Percentiles rank a stretch among this genome's conserved stretches.
phyloP scores from a whole-genome alignment of 495 filamentous ascomycete genomes.

The Talaromyces ruber region DNA sequence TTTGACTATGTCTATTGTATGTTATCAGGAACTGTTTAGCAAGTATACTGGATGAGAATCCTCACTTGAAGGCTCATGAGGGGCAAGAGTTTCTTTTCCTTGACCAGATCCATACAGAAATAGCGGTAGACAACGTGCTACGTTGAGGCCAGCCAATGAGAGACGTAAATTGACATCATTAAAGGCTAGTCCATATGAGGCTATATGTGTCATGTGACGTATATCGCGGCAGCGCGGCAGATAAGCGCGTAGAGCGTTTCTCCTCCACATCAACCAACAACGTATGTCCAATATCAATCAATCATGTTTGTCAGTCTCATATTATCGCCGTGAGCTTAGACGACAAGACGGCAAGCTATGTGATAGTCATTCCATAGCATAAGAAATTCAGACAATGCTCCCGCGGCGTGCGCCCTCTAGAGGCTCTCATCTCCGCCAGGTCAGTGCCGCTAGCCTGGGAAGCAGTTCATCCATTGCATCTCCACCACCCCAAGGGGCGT shows the following conservation, averaged over 20 bases:
- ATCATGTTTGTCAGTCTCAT: neutral
- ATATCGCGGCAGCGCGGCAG: neutral
- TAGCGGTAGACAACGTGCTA: too few species aligned
- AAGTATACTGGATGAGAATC: too few species aligned
- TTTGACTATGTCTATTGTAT: too few species aligned
- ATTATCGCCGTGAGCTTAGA: neutral
- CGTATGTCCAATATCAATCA: neutral
- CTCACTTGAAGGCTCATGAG: too few species aligned
- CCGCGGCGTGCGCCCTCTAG: constrained; percentile 36
- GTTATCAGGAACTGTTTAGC: too few species aligned
- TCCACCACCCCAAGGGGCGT: constrained; percentile 18
- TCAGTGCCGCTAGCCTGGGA: constrained; percentile 39
- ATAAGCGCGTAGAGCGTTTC: neutral
- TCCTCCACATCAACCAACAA: neutral
- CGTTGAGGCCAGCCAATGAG: neutral
- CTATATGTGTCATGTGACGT: neutral
- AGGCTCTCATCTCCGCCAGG: constrained; percentile 38
- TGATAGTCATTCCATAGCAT: neutral
- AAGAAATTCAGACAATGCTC: constrained; percentile 16
- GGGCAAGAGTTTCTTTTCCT: too few species aligned
- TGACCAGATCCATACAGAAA: too few species aligned
- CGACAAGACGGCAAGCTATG: neutral
- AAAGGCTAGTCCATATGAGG: neutral
- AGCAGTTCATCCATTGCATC: constrained; percentile 13
- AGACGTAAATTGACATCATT: neutral